Evolutionary conservation across 225 moss, liverwort and hornwort species (phyloP).

Genomic region (Pseudoscleropodium purum): DNA sequence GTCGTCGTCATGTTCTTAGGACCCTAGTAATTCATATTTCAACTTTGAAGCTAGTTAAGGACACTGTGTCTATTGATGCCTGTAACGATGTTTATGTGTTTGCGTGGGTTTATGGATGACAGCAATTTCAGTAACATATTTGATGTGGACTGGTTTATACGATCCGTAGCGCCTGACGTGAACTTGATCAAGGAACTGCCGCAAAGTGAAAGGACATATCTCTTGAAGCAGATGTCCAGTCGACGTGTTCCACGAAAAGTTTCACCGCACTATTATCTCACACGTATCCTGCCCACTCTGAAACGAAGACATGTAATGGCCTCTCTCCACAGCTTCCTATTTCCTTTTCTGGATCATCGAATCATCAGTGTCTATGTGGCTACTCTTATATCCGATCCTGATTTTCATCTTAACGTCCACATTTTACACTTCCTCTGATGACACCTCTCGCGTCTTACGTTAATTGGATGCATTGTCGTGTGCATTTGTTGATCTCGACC

Average conservation of each 20-base stretch:
- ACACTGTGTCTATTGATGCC: not conserved
- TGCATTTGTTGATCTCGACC: not conserved
- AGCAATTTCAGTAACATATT: slow-evolving; percentile 97
- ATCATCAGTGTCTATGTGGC: not conserved
- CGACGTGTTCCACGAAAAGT: slow-evolving; percentile 79
- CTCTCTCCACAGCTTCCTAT: not conserved
- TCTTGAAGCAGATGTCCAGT: slow-evolving; percentile 43
- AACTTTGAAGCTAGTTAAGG: not conserved
- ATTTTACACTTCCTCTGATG: not conserved
- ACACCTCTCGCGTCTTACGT: not conserved
- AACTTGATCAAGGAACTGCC: slow-evolving; percentile 75
- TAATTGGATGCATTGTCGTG: not conserved
- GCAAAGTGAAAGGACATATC: slow-evolving; percentile 1
- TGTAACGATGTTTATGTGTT: not conserved
- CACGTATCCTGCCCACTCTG: slow-evolving; percentile 59
- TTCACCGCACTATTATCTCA: slow-evolving; percentile 66
- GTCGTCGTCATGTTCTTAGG: not conserved
- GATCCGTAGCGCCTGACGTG: slow-evolving; percentile 73
- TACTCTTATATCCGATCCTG: not conserved
- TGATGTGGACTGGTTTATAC: slow-evolving; percentile 83
- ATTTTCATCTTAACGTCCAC: not conserved
- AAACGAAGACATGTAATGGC: slow-evolving; percentile 63
- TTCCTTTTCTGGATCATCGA: not conserved
- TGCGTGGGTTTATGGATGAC: slow-evolving; percentile 19
- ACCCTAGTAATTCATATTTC: not conserved